phyloP scores from a whole-genome alignment of 2,329 filamentous ascomycete genomes.

The Bipolaris victoriae region DNA sequence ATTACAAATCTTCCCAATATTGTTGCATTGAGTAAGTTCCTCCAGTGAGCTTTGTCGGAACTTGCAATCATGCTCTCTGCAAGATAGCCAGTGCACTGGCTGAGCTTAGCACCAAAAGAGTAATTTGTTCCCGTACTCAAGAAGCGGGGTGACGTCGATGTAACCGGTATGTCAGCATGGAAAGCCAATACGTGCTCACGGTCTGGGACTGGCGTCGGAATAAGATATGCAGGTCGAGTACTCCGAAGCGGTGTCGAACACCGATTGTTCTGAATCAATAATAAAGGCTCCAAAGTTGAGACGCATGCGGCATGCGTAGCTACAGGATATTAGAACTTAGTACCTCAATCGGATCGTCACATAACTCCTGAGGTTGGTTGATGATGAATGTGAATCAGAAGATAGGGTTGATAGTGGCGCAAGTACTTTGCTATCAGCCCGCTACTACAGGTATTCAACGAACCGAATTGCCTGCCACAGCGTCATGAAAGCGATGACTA shows the following conservation, averaged over 20 bases:
- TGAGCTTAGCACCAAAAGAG: not conserved
- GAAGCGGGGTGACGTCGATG: constrained; percentile 2
- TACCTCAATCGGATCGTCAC: not conserved
- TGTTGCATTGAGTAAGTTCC: not conserved
- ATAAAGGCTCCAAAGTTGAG: not conserved
- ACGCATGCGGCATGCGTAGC: not conserved
- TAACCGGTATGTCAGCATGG: constrained; percentile 2
- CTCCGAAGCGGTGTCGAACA: not conserved
- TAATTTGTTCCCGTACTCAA: not conserved
- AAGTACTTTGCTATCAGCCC: no score
- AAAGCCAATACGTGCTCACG: not conserved
- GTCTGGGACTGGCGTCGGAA: constrained; percentile 1
- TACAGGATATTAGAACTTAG: not conserved
- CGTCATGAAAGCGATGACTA: no score
- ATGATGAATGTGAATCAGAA: not conserved
- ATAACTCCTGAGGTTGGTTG: not conserved
- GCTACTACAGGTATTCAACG: no score
- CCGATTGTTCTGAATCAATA: not conserved
- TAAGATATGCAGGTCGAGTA: not conserved
- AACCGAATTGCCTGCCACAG: no score
- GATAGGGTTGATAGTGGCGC: not conserved
- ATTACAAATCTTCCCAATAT: not conserved
- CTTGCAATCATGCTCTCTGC: not conserved
- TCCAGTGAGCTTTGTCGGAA: not conserved
- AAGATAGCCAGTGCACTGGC: not conserved